phyloP scores from a whole-genome alignment of 75 land plant genomes.

The Pseudotsuga menziesii region DNA sequence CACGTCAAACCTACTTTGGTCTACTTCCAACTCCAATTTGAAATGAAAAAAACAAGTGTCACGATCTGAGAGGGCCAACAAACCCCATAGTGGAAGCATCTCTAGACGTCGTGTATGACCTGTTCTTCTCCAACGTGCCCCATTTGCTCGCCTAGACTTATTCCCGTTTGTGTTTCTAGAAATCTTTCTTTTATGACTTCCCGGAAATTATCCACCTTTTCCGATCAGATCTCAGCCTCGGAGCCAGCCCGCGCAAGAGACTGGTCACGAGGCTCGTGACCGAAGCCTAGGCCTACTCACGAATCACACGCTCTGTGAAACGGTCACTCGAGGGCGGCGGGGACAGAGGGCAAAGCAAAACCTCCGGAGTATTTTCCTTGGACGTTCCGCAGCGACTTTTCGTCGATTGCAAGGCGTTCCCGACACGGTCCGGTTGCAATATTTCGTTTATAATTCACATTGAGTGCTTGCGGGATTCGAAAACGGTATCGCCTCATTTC shows the following conservation, averaged over 20 bases:
- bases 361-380: not conserved
- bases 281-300: not conserved
- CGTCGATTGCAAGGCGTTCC: conserved; percentile 4
- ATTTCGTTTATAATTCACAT: not conserved
- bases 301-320: not conserved
- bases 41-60: too few species aligned
- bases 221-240: not conserved
- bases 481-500: not conserved
- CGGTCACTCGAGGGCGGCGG: not conserved
- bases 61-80: too few species aligned
- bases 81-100: too few species aligned
- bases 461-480: not conserved
- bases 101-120: too few species aligned
- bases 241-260: not conserved
- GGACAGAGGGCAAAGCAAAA: not conserved
- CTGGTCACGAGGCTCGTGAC: not conserved
- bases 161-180: too few species aligned
- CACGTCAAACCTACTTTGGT: too few species aligned
- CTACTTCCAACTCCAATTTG: too few species aligned
- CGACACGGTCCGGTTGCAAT: not conserved
- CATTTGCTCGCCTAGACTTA: too few species aligned
- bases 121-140: too few species aligned
- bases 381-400: conserved; percentile 1
- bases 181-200: too few species aligned
- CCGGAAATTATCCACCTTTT: too few species aligned